A percentile compares a stretch with the other conserved stretches of the same genome.
Evolutionary conservation across 805 yeast species (phyloP).

Genomic region (Yarrowia alimentaria): DNA sequence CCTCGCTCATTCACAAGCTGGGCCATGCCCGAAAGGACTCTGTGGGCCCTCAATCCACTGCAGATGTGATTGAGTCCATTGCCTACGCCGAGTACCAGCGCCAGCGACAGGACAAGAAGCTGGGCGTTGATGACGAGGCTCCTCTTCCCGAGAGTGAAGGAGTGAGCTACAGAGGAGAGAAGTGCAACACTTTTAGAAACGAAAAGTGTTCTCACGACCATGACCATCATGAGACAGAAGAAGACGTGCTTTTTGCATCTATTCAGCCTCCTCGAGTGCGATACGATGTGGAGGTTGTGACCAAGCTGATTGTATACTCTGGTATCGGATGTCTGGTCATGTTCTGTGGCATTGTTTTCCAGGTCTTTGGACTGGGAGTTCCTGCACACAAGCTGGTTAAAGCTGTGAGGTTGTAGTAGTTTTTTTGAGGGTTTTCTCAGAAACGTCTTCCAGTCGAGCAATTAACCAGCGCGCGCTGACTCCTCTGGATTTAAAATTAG

Average conservation of each 20-base stretch:
- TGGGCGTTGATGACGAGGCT: conserved; percentile 7
- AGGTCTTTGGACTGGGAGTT: conserved; percentile 19
- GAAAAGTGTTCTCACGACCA: conserved; percentile 19
- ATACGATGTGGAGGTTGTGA: conserved; percentile 72
- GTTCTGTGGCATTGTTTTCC: conserved; percentile 31
- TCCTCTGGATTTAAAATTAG: no score
- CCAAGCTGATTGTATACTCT: conserved; percentile 73
- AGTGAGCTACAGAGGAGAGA: conserved; percentile 11
- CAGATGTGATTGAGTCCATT: conserved; percentile 44
- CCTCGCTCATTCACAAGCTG: conserved; percentile 36
- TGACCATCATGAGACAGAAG: conserved; percentile 1
- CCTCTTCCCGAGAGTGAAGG: conserved; percentile 3
- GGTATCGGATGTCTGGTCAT: conserved; percentile 68
- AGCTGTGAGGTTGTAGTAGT: conserved; percentile 12
- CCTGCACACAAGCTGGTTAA: no score
- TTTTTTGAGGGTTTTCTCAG: no score
- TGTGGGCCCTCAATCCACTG: conserved; percentile 46
- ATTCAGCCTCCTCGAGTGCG: conserved; percentile 44
- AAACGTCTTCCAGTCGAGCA: no score
- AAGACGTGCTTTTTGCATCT: conserved; percentile 33
- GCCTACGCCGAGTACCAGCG: conserved; percentile 38
- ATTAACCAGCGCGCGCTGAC: no score
- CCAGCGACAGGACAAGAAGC: conserved; percentile 27
- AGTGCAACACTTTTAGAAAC: background rate
- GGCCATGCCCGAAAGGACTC: conserved; percentile 40